phyloP scores from a whole-genome alignment of 495 filamentous ascomycete genomes.

The Hyaloscypha variabilis region DNA sequence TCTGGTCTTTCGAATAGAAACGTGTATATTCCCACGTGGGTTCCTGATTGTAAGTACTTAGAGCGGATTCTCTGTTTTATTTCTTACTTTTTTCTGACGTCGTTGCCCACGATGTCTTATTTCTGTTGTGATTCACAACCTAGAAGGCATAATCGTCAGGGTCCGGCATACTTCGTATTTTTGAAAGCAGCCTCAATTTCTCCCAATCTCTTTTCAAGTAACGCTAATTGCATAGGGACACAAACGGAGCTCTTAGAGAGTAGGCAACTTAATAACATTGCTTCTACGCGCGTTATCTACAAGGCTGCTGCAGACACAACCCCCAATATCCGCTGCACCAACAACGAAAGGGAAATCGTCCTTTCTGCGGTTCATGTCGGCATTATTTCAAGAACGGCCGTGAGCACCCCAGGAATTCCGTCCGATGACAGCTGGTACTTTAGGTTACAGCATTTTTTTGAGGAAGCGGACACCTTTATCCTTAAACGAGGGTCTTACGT shows the following conservation, averaged over 20 bases:
- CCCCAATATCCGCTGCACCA: not conserved
- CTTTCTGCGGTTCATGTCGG: not conserved
- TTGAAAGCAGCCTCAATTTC: too few species aligned
- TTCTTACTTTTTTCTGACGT: too few species aligned
- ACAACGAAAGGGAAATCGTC: not conserved
- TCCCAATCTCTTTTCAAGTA: too few species aligned
- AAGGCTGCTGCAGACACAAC: constrained; percentile 2
- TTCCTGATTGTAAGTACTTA: not conserved
- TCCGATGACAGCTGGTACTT: not conserved
- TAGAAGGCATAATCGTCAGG: too few species aligned
- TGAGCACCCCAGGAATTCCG: not conserved
- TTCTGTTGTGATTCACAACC: too few species aligned
- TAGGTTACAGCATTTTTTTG: not conserved
- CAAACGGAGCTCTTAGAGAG: not conserved
- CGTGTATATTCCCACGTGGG: not conserved
- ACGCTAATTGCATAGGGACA: not conserved
- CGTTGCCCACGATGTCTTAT: too few species aligned
- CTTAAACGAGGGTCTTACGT: not conserved
- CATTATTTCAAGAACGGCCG: not conserved
- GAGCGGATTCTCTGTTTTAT: too few species aligned
- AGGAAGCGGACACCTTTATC: not conserved
- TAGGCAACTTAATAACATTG: not conserved
- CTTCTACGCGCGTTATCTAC: not conserved
- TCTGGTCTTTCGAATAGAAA: not conserved
- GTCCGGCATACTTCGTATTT: too few species aligned